Conservation (phyloP, 352 stramenopile genomes). For the Phytopythium vexans region DNA sequence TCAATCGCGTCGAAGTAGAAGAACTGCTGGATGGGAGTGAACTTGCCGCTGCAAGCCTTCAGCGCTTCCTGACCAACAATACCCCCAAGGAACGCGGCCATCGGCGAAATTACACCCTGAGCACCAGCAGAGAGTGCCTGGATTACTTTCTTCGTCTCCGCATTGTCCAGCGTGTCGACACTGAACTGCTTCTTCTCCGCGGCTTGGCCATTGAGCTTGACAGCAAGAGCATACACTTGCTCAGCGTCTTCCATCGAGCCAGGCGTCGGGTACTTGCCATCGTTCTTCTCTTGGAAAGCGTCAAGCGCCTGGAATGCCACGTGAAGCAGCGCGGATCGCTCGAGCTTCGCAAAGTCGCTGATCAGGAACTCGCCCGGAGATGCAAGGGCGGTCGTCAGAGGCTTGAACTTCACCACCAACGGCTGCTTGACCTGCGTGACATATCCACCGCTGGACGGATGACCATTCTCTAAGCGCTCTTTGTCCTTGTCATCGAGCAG, state of each 20-base stretch:
- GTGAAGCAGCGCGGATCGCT: constrained; percentile 89
- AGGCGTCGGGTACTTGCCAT: constrained; percentile 80
- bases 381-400: constrained; percentile 78
- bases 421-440: constrained; percentile 97
- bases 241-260: constrained; percentile 83
- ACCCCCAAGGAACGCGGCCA: constrained; percentile 96
- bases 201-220: constrained; percentile 73
- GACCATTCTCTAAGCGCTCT: constrained; percentile 54
- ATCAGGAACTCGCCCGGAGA: constrained; percentile 95
- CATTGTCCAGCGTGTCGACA: constrained; percentile 58
- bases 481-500: constrained; percentile 67
- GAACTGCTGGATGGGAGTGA: constrained; percentile 98
- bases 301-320: constrained; percentile 88
- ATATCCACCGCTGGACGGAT: constrained; percentile 79
- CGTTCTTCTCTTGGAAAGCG: constrained; percentile 73
- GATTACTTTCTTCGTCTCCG: constrained; percentile 76
- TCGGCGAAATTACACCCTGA: constrained; percentile 92
- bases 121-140: constrained; percentile 82
- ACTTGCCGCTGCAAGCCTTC: constrained; percentile 99
- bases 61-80: constrained; percentile 98
- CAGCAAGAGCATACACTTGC: constrained; percentile 81
- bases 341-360: constrained; percentile 98
- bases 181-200: constrained; percentile 57
- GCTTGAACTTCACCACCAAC: constrained; percentile 91
- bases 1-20: constrained; percentile 99